Evolutionary conservation across 2,329 filamentous ascomycete species (phyloP), one percentile per base, ranked within the genome.

Genomic region (Juglanconis juglandina): DNA sequence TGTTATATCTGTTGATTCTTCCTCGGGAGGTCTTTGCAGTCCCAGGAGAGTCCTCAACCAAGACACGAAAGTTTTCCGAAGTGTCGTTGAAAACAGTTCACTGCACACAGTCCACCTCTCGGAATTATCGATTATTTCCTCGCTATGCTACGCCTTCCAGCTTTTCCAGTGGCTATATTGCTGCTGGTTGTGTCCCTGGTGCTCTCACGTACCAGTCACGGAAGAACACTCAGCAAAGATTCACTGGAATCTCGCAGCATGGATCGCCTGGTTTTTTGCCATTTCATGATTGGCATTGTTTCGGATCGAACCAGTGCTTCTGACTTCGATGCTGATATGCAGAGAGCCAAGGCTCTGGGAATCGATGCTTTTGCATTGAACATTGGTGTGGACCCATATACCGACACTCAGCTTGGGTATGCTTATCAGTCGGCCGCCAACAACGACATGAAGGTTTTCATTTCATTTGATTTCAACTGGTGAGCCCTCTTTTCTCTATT

Each of bases 391-490:
- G 79, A 83, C 58, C 59, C 63, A 6, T 76, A 73, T 58, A 77
- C 73, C 1, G 76, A 80, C 54, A 65, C 72, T n/a, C 79, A 83
- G 66, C 75, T 83, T 3, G 70, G 66, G 1, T 76, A 73, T 37
- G 81, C 81, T 1, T 83, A 82, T 61, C 69, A 77, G n/a, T 80
- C 79, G 0, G 79, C 81, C 3, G 73, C 75, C 9, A 71, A 71
- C 7, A 75, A 76, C 34, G 73, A 71, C 51, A 81, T 84, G 75
- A 81, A 82, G 58, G 79, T 83, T 13, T 83, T 84, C 58, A 77
- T 85, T 63, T 84, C 81, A 1, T 85, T 84, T 63, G 82, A 84
- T 71, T 84, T 83, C 68, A 81, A 82, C 71, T 78, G 77, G 75
- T 80, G 44, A 17, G n/a, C 14, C 17, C 4, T 17, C 14, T 5